phyloP scores from a whole-genome alignment of 1,284 basidiomycete species.

The Gomphus bonarii region DNA sequence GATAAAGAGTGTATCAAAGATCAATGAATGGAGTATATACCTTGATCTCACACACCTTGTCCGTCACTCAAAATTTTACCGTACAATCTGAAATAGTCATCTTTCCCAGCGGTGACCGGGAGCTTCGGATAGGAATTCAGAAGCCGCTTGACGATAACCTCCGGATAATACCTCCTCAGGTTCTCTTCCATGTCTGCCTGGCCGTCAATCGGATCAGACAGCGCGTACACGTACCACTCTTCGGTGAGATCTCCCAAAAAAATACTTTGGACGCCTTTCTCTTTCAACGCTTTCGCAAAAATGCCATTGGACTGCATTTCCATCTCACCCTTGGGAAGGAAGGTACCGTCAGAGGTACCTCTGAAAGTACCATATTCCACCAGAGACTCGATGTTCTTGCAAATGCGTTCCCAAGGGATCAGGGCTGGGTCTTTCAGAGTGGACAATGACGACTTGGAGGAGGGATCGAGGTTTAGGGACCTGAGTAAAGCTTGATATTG shows the following conservation, averaged over 20 bases:
- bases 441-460: constrained; percentile 33
- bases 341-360: constrained; percentile 45
- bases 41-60: constrained; percentile 30
- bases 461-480: constrained; percentile 44
- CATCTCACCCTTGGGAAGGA: constrained; percentile 48
- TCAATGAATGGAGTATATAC: neutral
- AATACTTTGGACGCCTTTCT: constrained; percentile 50
- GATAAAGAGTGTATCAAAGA: neutral
- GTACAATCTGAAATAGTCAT: constrained; percentile 36
- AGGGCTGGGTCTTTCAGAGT: constrained; percentile 40
- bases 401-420: constrained; percentile 19
- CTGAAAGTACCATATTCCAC: constrained; percentile 53
- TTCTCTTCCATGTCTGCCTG: constrained; percentile 43
- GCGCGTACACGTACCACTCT: constrained; percentile 69
- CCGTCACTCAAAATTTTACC: constrained; percentile 55
- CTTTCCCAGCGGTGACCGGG: constrained; percentile 22
- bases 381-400: constrained; percentile 31
- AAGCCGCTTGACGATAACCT: constrained; percentile 34
- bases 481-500: constrained; percentile 55
- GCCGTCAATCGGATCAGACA: constrained; percentile 46
- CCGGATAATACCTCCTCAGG: constrained; percentile 51
- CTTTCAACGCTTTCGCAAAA: constrained; percentile 41
- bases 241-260: constrained; percentile 60
- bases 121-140: constrained; percentile 33
- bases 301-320: constrained; percentile 55